Percentiles rank a stretch among this genome's conserved stretches.
These are phyloP conservation scores for Vachellia collinsii DNA, from an alignment of 306 rosid species.

Conservation along the genomic window DNA sequence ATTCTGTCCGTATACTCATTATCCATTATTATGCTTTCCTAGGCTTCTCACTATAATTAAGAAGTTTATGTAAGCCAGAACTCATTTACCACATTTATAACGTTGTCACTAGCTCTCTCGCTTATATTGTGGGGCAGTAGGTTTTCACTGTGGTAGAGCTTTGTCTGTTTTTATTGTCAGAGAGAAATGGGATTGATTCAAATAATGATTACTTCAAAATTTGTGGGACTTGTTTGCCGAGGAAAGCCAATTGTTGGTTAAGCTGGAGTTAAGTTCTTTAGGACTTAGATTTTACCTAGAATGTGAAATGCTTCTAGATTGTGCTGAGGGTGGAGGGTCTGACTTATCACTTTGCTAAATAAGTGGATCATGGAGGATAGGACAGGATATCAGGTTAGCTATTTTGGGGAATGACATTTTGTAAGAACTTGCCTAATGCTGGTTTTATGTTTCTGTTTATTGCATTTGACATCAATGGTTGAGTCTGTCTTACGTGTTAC, in stretches of 20 bases:
- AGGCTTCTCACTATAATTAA: not conserved
- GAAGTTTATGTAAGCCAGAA: not conserved
- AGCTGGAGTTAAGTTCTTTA: not conserved
- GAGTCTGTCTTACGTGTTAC: not conserved
- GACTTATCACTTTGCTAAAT: not conserved
- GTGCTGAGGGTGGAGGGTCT: not conserved
- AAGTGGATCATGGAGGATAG: not conserved
- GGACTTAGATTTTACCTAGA: not conserved
- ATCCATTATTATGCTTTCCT: not conserved
- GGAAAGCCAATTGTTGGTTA: not conserved
- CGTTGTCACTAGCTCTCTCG: not conserved
- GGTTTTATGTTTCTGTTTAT: not conserved
- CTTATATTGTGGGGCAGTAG: not conserved
- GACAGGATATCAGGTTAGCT: not conserved
- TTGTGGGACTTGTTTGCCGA: not conserved
- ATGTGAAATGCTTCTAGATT: not conserved
- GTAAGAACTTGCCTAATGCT: not conserved
- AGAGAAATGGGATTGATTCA: not conserved
- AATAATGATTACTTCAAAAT: not conserved
- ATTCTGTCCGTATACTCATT: not conserved
- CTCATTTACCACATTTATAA: not conserved
- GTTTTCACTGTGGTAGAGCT: not conserved
- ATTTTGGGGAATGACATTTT: not conserved
- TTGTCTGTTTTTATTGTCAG: not conserved
- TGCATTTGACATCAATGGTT: not conserved